Conservation (phyloP, 495 filamentous ascomycete species). For the Corynascus novoguineensis region DNA sequence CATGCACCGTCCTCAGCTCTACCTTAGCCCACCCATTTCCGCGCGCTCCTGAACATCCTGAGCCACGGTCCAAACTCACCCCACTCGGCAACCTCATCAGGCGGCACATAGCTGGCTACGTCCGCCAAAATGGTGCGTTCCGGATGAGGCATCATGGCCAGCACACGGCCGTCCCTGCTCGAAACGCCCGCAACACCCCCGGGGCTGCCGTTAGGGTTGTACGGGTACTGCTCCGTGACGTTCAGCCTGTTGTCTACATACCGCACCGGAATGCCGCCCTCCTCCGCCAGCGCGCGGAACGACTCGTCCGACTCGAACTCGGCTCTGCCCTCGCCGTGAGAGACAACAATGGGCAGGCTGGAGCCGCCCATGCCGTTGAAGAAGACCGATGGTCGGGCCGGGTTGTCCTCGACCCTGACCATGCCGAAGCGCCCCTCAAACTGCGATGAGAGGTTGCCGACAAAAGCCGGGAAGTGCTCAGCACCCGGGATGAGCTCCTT, state of each 20-base stretch:
- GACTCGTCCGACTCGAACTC: slow-evolving; percentile 54
- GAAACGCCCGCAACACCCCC: slow-evolving; percentile 79
- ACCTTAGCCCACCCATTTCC: slow-evolving; percentile 72
- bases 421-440: slow-evolving; percentile 88
- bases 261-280: slow-evolving; percentile 61
- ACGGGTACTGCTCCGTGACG: slow-evolving; percentile 78
- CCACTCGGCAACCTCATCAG: slow-evolving; percentile 60
- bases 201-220: slow-evolving; percentile 89
- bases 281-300: slow-evolving; percentile 53
- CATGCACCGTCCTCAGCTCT: background rate
- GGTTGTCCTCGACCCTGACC: slow-evolving; percentile 70
- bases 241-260: slow-evolving; percentile 76
- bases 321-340: slow-evolving; percentile 90
- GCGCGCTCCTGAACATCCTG: slow-evolving; percentile 70
- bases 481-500: slow-evolving; percentile 83
- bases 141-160: slow-evolving; percentile 96
- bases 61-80: slow-evolving; percentile 88
- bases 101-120: slow-evolving; percentile 69
- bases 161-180: slow-evolving; percentile 73
- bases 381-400: slow-evolving; percentile 68
- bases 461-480: slow-evolving; percentile 79
- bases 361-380: slow-evolving; percentile 85
- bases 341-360: slow-evolving; percentile 77
- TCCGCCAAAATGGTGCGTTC: slow-evolving; percentile 85
- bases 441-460: slow-evolving; percentile 78